These are phyloP conservation scores for Trichoderma aggressivum DNA, from an alignment of 2,329 filamentous ascomycete species.

Conservation along the genomic window DNA sequence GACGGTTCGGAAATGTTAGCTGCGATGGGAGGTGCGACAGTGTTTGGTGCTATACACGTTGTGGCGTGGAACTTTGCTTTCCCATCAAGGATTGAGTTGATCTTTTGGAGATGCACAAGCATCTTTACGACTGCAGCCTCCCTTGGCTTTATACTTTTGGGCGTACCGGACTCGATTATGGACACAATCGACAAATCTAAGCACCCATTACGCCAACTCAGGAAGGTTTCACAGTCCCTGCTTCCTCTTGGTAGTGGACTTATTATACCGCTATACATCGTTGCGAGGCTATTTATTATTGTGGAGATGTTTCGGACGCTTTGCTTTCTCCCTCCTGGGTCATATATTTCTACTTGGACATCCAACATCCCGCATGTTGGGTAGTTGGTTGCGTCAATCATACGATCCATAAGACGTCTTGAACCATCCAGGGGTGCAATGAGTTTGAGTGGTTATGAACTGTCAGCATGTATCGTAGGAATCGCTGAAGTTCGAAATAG, in stretches of 20 bases:
- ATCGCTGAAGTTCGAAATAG: too few species aligned
- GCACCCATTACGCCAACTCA: too few species aligned
- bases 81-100: background rate
- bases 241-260: too few species aligned
- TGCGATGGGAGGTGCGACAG: background rate
- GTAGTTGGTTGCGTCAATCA: background rate
- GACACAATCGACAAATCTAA: too few species aligned
- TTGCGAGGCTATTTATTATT: background rate
- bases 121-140: background rate
- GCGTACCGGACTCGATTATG: too few species aligned
- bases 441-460: too few species aligned
- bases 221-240: too few species aligned
- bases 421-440: too few species aligned
- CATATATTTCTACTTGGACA: background rate
- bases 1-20: too few species aligned
- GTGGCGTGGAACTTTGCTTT: background rate
- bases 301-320: background rate
- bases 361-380: background rate
- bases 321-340: background rate
- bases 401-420: too few species aligned
- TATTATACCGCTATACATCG: too few species aligned
- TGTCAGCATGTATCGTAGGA: too few species aligned
- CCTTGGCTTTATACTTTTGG: background rate
- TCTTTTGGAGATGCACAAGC: background rate
- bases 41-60: background rate